phyloP scores from a whole-genome alignment of 768 basidiomycete species.

The Coprinopsis cinerea region DNA sequence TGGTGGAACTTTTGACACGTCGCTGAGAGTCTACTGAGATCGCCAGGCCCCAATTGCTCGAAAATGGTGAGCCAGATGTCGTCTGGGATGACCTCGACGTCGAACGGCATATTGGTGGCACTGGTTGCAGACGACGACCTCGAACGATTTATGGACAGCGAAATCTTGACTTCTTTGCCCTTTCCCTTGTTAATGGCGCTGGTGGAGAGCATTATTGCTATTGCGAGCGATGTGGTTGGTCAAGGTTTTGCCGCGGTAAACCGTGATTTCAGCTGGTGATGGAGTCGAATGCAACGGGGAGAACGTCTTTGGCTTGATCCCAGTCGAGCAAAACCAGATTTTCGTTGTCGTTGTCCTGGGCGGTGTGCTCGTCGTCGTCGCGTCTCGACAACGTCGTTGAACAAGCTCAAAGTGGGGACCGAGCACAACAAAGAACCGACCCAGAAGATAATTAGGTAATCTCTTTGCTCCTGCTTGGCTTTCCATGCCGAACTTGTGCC shows the following conservation, averaged over 20 bases:
- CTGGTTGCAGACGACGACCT: conserved; percentile 7
- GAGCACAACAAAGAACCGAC: not conserved
- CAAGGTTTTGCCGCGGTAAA: not conserved
- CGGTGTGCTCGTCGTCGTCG: not conserved
- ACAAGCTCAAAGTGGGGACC: not conserved
- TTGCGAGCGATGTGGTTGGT: not conserved
- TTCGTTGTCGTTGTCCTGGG: not conserved
- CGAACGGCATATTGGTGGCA: conserved; percentile 5
- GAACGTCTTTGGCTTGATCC: not conserved
- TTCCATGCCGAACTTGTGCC: too few relatives aligned
- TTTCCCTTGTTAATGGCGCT: conserved; percentile 4
- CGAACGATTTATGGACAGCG: conserved; percentile 9
- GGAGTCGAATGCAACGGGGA: not conserved
- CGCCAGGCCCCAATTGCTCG: conserved; percentile 17
- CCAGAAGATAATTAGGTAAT: too few relatives aligned
- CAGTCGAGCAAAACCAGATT: not conserved
- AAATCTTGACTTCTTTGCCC: conserved; percentile 11
- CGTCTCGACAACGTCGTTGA: not conserved
- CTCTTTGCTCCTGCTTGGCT: too few relatives aligned
- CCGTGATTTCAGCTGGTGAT: not conserved
- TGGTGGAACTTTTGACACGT: conserved; percentile 20
- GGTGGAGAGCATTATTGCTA: not conserved
- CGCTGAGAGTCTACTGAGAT: conserved; percentile 18
- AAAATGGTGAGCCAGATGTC: conserved; percentile 29
- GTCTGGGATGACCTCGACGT: conserved; percentile 19